These are phyloP conservation scores for Santalum album DNA, from an alignment of 164 flowering plant genomes.

Conservation along the genomic window DNA sequence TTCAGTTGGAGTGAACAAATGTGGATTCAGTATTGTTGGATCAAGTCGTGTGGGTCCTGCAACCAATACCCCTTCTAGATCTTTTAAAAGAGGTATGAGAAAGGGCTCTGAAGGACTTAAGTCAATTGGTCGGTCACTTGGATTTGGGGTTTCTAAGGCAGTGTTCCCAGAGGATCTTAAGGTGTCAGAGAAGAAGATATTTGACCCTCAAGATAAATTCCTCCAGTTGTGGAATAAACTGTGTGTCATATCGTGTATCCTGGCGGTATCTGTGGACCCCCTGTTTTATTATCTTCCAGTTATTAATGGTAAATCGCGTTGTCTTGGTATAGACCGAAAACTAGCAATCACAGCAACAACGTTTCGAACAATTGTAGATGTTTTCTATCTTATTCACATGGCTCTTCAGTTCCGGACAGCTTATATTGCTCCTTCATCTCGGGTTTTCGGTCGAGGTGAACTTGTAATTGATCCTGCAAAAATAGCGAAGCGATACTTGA, in stretches of 20 bases:
- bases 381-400: conserved; percentile 81
- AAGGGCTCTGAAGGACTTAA: conserved; percentile 91
- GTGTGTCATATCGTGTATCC: conserved; percentile 74
- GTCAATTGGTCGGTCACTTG: conserved; percentile 76
- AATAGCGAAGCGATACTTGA: conserved; percentile 82
- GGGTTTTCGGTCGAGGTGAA: conserved; percentile 98
- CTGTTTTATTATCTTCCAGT: conserved; percentile 85
- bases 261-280: conserved; percentile 89
- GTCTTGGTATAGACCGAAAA: conserved; percentile 64
- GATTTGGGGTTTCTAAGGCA: conserved; percentile 75
- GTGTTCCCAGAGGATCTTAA: conserved; percentile 89
- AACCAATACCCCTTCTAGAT: conserved; percentile 37
- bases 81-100: conserved; percentile 63
- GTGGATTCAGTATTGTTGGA: conserved; percentile 61
- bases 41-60: conserved; percentile 30
- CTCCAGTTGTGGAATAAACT: conserved; percentile 70
- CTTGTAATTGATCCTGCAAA: conserved; percentile 85
- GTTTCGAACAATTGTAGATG: conserved; percentile 65
- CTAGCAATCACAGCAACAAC: conserved; percentile 60
- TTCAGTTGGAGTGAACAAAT: conserved; percentile 37
- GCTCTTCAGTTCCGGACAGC: conserved; percentile 91
- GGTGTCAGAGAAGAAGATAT: conserved; percentile 75
- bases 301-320: conserved; percentile 27
- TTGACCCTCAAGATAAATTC: conserved; percentile 90
- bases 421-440: conserved; percentile 94